These are phyloP conservation scores for Globisporangium nagaii DNA, from an alignment of 352 stramenopile genomes.

Conservation along the genomic window DNA sequence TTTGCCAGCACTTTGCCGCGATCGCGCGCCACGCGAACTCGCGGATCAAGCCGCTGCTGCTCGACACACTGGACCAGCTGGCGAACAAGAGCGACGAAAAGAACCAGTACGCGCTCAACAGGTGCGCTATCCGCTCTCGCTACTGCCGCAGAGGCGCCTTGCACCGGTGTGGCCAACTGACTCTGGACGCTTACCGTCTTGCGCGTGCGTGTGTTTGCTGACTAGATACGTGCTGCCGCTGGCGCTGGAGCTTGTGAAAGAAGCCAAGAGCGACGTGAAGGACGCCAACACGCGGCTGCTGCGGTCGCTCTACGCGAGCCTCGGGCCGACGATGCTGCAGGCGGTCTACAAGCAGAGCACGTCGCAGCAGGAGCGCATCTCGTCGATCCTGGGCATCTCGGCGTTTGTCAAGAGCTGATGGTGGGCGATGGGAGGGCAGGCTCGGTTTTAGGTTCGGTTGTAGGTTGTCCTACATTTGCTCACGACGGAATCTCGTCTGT, in stretches of 20 bases:
- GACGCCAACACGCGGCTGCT: conserved; percentile 51
- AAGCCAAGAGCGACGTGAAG: conserved; percentile 69
- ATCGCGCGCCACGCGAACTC: conserved; percentile 50
- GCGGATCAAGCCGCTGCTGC: conserved; percentile 45
- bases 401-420: not conserved
- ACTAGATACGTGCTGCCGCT: conserved; percentile 62
- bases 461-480: not conserved
- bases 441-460: not conserved
- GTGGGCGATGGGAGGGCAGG: too few relatives aligned
- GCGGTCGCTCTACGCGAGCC: conserved; percentile 19
- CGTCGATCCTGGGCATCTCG: conserved; percentile 30
- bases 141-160: too few relatives aligned
- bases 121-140: too few relatives aligned
- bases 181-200: not conserved
- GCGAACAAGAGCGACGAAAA: conserved; percentile 35
- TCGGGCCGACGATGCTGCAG: conserved; percentile 17
- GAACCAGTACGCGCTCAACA: conserved; percentile 43
- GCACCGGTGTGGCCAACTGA: too few relatives aligned
- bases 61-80: conserved; percentile 48
- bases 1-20: conserved; percentile 53
- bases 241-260: conserved; percentile 64
- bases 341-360: conserved; percentile 42
- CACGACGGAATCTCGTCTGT: not conserved
- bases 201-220: not conserved
- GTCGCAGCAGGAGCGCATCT: conserved; percentile 50